Base-by-base conservation (phyloP, 1,139 yeast species). In the Hyphopichia buzzinii region DNA sequence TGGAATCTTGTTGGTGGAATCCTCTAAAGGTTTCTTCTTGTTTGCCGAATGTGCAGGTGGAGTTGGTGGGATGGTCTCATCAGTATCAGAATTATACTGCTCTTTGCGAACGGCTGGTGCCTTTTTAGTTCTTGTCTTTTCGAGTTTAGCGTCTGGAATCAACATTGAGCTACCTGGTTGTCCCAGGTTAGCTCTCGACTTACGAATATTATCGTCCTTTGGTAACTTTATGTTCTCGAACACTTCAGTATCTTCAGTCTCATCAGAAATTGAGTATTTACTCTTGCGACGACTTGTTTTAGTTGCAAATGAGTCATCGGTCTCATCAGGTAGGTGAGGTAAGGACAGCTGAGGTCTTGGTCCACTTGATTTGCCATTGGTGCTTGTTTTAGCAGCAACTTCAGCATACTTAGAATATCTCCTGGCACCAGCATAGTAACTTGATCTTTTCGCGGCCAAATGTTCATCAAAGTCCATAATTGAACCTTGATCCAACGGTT, bases 191-290 rank as follows among this genome's bases (percentile, higher is more conserved):
- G 51, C 41, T 36, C 52, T 54, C 3, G 41, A 23, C n/a, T 33
- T 34, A 28, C 26, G 34, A 19, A 29, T 35, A 24, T 25, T 13
- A 7, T 45, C 43, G 2, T 44, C 39, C 30, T 50, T 47, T 4
- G 77, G 77, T 40, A 72, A 55, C 47, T 70, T 71, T 43, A 72
- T 72, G 40, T 64, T 64, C 33, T 69, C 76, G 47, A 71, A 72
- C 11, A 67, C 61, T 21, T 63, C 64, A 28, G 57, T 57, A 16
- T 55, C 60, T 13, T 48, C 56, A 6, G 50, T 54, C 14, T 44
- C 50, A 8, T 52, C 54, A 16, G 16, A 21, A n/a, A 33, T 22
- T 11, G 31, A 28, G 12, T 28, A 33, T 17, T 28, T 28, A 17
- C 8, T 47, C 46, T 23, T 47, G 49, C 43, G n/a, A 19, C 29